Percentiles rank a stretch among this genome's conserved stretches.
Evolutionary conservation across 352 stramenopile genomes (phyloP).

Genomic region (Globisporangium cederbergense): DNA sequence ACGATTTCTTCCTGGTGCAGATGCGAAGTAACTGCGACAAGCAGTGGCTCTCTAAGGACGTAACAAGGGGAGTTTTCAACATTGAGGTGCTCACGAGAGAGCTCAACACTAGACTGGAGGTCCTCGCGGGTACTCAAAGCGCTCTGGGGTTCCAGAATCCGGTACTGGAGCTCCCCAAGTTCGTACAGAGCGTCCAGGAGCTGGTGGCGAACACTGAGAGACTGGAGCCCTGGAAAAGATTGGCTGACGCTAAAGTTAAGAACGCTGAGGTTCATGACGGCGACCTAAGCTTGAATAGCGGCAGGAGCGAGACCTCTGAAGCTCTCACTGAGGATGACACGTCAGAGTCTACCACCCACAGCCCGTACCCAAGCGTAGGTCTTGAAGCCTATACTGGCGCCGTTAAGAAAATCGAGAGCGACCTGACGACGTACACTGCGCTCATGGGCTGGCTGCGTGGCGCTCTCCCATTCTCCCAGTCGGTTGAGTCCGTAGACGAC

Average conservation of each 20-base stretch:
- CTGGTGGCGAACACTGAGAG: slow-evolving; percentile 20
- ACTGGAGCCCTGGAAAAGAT: slow-evolving; percentile 11
- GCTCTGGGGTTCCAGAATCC: slow-evolving; percentile 30
- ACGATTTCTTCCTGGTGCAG: slow-evolving; percentile 46
- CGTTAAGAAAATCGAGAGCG: slow-evolving; percentile 26
- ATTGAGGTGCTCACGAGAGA: slow-evolving; percentile 31
- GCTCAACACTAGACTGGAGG: slow-evolving; percentile 34
- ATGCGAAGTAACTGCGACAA: slow-evolving; percentile 20
- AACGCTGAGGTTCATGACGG: neutral
- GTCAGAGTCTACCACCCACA: neutral
- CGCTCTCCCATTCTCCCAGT: slow-evolving; percentile 30
- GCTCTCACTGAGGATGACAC: no score
- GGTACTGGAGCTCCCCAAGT: slow-evolving; percentile 27
- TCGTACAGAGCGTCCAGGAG: slow-evolving; percentile 17
- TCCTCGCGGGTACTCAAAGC: slow-evolving; percentile 27
- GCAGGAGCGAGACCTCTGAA: neutral
- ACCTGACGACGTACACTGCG: slow-evolving; percentile 23
- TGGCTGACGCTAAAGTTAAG: neutral
- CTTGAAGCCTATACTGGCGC: slow-evolving; percentile 19
- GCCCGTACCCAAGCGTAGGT: neutral
- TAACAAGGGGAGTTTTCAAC: slow-evolving; percentile 8
- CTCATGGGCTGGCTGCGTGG: slow-evolving; percentile 27
- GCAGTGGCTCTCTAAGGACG: slow-evolving; percentile 13
- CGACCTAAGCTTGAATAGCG: neutral
- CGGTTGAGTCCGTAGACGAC: slow-evolving; percentile 21